phyloP scores from a whole-genome alignment of 1,139 yeast genomes.

The Saccharomyces pastorianus region DNA sequence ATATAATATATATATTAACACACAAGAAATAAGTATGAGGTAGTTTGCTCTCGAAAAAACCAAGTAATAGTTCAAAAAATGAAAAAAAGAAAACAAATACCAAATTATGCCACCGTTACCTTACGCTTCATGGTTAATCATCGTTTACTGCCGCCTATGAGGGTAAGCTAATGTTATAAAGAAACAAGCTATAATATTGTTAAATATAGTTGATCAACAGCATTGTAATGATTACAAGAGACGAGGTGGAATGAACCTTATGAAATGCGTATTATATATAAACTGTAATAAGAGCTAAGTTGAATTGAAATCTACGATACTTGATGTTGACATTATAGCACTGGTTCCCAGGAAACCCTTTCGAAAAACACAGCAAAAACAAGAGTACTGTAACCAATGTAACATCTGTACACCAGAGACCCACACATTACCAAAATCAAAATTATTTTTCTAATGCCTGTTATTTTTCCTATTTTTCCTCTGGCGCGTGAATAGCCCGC shows the following conservation, averaged over 20 bases:
- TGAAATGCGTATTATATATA: background rate
- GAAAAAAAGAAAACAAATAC: too few species aligned
- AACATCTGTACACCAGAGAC: background rate
- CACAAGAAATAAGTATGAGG: background rate
- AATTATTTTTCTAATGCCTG: too few species aligned
- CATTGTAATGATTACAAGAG: background rate
- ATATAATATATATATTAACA: background rate
- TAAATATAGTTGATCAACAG: background rate
- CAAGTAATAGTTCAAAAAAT: background rate
- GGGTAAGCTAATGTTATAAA: background rate
- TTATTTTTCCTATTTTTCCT: background rate
- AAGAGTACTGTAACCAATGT: too few species aligned
- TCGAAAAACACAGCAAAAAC: too few species aligned
- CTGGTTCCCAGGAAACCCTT: too few species aligned
- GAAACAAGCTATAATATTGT: background rate
- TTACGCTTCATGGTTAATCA: background rate
- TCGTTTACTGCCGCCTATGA: background rate
- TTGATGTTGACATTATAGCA: too few species aligned
- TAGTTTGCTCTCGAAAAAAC: background rate
- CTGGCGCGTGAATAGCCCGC: background rate
- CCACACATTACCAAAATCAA: background rate
- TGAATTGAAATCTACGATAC: too few species aligned
- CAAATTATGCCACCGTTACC: background rate
- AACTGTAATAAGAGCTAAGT: too few species aligned
- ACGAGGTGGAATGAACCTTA: background rate